phyloP scores from a whole-genome alignment of 2,329 filamentous ascomycete genomes.

The Phaeosphaeriaceae sp. region DNA sequence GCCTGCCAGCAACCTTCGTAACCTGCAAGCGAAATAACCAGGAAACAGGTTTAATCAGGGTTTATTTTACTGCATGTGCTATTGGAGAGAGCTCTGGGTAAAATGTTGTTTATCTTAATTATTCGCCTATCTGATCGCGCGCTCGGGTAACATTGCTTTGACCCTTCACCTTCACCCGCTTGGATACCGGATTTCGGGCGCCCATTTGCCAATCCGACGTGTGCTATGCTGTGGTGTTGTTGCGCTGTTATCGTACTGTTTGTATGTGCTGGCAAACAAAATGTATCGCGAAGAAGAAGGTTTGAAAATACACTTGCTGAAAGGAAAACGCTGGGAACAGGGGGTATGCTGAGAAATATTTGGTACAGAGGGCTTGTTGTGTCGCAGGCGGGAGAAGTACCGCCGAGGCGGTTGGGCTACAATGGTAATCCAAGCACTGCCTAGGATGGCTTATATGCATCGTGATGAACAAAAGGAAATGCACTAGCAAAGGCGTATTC shows the following conservation, averaged over 20 bases:
- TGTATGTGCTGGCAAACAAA: conserved; percentile 20
- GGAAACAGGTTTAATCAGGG: no score
- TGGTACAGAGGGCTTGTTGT: conserved; percentile 34
- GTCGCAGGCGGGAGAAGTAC: conserved; percentile 21
- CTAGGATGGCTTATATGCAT: conserved; percentile 1
- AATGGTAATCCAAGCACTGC: background rate
- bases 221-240: conserved; percentile 14
- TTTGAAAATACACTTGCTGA: conserved; percentile 21
- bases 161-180: background rate
- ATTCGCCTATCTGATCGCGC: conserved; percentile 17
- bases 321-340: conserved; percentile 20
- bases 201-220: no score
- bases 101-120: conserved; percentile 12
- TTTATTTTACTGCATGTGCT: background rate
- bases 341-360: conserved; percentile 22
- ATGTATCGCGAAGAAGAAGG: conserved; percentile 14
- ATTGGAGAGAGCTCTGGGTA: background rate
- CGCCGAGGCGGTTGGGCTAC: conserved; percentile 18
- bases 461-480: conserved; percentile 3
- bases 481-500: conserved; percentile 1
- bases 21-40: no score
- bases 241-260: no score
- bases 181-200: no score
- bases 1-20: no score
- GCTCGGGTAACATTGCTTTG: conserved; percentile 1